Evolutionary conservation across 768 basidiomycete species (phyloP).

Genomic region (Naganishia randhawae): DNA sequence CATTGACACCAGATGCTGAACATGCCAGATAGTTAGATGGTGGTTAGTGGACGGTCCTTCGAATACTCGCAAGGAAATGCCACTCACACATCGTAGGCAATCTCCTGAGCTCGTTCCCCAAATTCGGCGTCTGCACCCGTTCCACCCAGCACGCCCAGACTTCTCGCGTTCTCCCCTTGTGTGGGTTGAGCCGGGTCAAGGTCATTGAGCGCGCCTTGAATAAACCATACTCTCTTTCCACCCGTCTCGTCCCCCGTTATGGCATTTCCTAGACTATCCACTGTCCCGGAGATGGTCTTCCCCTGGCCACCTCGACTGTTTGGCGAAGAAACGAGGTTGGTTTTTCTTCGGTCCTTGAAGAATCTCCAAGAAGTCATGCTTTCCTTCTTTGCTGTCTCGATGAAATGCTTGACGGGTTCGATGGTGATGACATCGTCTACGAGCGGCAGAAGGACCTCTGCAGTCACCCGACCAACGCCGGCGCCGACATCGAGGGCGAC

Average conservation of each 20-base stretch:
- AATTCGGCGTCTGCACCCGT: constrained; percentile 51
- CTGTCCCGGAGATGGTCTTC: not conserved
- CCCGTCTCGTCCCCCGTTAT: constrained; percentile 25
- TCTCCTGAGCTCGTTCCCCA: constrained; percentile 51
- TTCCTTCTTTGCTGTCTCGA: constrained; percentile 58
- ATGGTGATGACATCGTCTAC: constrained; percentile 80
- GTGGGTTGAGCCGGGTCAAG: constrained; percentile 65
- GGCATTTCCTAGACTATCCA: constrained; percentile 22
- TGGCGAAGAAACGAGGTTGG: constrained; percentile 1
- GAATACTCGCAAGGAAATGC: not conserved
- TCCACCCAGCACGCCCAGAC: constrained; percentile 68
- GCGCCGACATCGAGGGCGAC: constrained; percentile 88
- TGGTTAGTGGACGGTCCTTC: not conserved
- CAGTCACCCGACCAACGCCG: constrained; percentile 87
- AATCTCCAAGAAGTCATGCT: constrained; percentile 35
- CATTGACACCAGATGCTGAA: constrained; percentile 83
- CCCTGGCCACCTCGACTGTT: not conserved
- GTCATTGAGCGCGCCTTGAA: constrained; percentile 73
- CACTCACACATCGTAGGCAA: constrained; percentile 68
- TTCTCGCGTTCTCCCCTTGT: constrained; percentile 42
- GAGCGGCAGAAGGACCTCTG: constrained; percentile 81
- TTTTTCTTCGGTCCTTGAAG: constrained; percentile 28
- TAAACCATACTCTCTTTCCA: constrained; percentile 55
- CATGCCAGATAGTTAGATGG: not conserved
- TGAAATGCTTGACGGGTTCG: constrained; percentile 78